These are phyloP conservation scores for Mycosphaerelloides madeirae DNA, from an alignment of 2,329 filamentous ascomycete species.

Conservation along the genomic window DNA sequence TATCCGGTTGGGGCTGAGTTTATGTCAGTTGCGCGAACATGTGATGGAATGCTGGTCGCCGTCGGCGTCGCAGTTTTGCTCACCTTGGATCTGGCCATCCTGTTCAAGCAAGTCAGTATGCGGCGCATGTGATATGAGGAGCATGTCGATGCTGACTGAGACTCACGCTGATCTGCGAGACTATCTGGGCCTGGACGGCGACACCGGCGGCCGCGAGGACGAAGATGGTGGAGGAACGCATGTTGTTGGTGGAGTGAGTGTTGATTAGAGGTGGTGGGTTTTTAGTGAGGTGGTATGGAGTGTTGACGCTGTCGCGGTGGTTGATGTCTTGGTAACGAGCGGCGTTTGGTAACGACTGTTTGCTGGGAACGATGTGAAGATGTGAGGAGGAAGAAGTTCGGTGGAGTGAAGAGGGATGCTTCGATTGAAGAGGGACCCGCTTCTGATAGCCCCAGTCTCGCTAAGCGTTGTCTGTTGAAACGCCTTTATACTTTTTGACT, in stretches of 20 bases:
- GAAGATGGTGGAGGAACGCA: constrained; percentile 18
- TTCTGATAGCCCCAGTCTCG: too few relatives aligned
- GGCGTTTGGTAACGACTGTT: constrained; percentile 2
- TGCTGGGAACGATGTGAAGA: not conserved
- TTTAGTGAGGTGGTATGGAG: too few relatives aligned
- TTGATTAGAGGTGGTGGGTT: not conserved
- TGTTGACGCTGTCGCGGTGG: constrained; percentile 1
- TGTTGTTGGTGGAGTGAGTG: constrained; percentile 14
- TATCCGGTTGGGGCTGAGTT: constrained; percentile 9
- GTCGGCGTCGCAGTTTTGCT: not conserved
- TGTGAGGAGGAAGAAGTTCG: not conserved
- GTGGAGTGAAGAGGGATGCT: not conserved
- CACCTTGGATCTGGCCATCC: constrained; percentile 19
- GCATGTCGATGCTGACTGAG: not conserved
- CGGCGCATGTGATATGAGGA: not conserved
- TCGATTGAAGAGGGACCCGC: not conserved
- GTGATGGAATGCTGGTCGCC: not conserved
- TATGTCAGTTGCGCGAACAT: not conserved
- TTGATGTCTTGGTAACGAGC: not conserved
- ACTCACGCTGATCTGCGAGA: constrained; percentile 20
- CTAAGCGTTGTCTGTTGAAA: too few relatives aligned
- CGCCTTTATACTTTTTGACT: too few relatives aligned
- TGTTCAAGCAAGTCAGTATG: constrained; percentile 8
- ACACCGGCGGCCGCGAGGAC: constrained; percentile 18
- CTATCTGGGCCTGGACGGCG: constrained; percentile 11